Evolutionary conservation across 1,284 basidiomycete species (phyloP).

Genomic region (Malassezia nana): DNA sequence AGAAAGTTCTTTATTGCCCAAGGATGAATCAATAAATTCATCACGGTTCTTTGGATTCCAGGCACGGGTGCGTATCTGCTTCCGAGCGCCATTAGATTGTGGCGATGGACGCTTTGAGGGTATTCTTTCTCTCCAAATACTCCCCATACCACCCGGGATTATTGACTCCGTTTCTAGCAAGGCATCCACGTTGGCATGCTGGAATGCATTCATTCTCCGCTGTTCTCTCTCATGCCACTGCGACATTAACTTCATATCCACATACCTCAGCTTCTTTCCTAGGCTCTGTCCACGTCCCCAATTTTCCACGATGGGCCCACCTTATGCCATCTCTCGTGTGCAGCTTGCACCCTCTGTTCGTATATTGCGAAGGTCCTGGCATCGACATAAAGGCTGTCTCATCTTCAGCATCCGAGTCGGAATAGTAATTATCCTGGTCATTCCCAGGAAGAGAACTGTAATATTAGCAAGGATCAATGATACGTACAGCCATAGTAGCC

Average conservation of each 20-base stretch:
- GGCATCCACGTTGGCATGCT: slow-evolving; percentile 34
- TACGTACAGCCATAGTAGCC: slow-evolving; percentile 16
- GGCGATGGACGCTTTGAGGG: not conserved
- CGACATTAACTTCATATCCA: not conserved
- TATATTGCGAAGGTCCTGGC: slow-evolving; percentile 9
- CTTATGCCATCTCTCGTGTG: slow-evolving; percentile 28
- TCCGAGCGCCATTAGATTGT: not conserved
- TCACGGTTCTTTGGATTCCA: not conserved
- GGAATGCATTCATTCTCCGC: slow-evolving; percentile 27
- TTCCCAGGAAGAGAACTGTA: slow-evolving; percentile 13
- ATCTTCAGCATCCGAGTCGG: slow-evolving; percentile 10
- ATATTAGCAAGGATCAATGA: not conserved
- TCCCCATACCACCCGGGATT: slow-evolving; percentile 7
- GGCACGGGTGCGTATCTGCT: not conserved
- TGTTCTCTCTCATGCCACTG: slow-evolving; percentile 24
- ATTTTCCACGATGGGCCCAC: slow-evolving; percentile 41
- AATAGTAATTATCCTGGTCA: slow-evolving; percentile 13
- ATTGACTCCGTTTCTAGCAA: slow-evolving; percentile 18
- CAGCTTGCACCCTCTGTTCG: slow-evolving; percentile 46
- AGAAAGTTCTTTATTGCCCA: not conserved
- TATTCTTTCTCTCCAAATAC: not conserved
- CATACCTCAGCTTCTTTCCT: slow-evolving; percentile 32
- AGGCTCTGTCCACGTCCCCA: slow-evolving; percentile 41
- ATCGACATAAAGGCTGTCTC: not conserved
- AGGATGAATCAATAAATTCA: slow-evolving; percentile 6